These are phyloP conservation scores for Cryptococcus jaspeensis DNA, from an alignment of 1,284 basidiomycete species.

Conservation along the genomic window DNA sequence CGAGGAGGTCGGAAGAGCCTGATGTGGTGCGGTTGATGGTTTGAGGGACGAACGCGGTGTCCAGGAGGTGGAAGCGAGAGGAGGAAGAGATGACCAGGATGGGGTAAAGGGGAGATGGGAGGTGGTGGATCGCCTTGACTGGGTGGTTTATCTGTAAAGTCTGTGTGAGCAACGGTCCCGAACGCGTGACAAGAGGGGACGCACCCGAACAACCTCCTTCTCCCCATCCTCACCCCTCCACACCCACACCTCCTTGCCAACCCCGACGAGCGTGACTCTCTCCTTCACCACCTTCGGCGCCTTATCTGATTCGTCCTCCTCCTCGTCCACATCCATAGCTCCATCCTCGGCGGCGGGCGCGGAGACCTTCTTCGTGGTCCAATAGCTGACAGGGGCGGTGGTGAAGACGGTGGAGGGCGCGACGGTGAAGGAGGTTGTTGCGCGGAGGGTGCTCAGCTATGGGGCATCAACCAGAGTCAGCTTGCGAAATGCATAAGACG, in stretches of 20 bases:
- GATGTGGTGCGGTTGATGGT: neutral
- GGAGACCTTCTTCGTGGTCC: constrained; percentile 6
- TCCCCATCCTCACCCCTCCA: constrained; percentile 43
- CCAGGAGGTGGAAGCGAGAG: constrained; percentile 20
- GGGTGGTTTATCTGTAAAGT: neutral
- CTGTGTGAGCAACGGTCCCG: neutral
- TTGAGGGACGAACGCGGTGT: constrained; percentile 8
- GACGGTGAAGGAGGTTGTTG: constrained; percentile 48
- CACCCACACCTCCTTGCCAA: constrained; percentile 37
- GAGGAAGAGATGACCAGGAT: constrained; percentile 18
- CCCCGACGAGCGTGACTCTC: constrained; percentile 37
- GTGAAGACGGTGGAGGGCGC: constrained; percentile 45
- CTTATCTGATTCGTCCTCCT: constrained; percentile 8
- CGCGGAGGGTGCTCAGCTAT: constrained; percentile 45
- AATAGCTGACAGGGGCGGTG: constrained; percentile 40
- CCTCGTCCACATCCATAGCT: constrained; percentile 14
- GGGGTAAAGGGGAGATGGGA: constrained; percentile 10
- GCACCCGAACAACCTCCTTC: constrained; percentile 24
- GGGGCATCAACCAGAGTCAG: constrained; percentile 1
- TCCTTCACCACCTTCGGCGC: constrained; percentile 2
- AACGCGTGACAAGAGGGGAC: constrained; percentile 1
- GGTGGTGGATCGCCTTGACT: constrained; percentile 20
- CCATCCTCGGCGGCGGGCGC: neutral
- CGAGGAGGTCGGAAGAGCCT: constrained; percentile 3
- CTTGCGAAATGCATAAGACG: neutral